Evolutionary conservation across 768 basidiomycete species (phyloP).

Genomic region (Ramaria sp.): DNA sequence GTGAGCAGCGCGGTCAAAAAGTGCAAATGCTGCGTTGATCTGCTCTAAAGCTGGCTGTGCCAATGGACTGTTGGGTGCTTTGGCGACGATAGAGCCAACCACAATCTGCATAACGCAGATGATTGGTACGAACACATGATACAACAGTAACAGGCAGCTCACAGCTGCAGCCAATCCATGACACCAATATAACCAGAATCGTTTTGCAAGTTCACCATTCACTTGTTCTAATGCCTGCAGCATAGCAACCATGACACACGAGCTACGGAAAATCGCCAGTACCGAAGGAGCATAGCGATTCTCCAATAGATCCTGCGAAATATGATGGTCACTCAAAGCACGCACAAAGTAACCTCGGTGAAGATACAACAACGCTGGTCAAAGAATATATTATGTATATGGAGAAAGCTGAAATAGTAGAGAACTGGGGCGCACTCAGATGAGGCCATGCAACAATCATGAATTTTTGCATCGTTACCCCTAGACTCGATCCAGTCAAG

Average conservation of each 20-base stretch:
- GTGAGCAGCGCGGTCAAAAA: constrained; percentile 2
- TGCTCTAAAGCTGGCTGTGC: constrained; percentile 9
- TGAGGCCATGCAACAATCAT: constrained; percentile 9
- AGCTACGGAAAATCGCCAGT: constrained; percentile 6
- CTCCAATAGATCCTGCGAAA: constrained; percentile 3
- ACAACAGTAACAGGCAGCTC: background rate
- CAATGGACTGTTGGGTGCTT: constrained; percentile 6
- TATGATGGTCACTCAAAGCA: constrained; percentile 54
- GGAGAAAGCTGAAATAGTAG: background rate
- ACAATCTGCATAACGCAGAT: background rate
- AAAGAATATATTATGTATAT: background rate
- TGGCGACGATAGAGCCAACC: constrained; percentile 7
- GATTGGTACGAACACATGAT: background rate
- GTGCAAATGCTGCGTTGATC: constrained; percentile 4
- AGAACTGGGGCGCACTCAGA: background rate
- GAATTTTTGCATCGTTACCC: constrained; percentile 9
- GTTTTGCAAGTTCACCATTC: constrained; percentile 8
- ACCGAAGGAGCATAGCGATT: constrained; percentile 8
- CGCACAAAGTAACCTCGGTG: constrained; percentile 68
- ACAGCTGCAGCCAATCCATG: constrained; percentile 8
- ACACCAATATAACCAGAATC: constrained; percentile 9
- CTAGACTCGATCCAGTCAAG: constrained; percentile 4
- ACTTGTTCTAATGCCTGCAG: constrained; percentile 8
- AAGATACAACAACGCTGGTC: constrained; percentile 54
- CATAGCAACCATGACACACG: constrained; percentile 9